A percentile compares a stretch with the other conserved stretches of the same genome.
Evolutionary conservation across 2,329 filamentous ascomycete genomes (phyloP).

Genomic region (Magnaporthiopsis rhizophila): DNA sequence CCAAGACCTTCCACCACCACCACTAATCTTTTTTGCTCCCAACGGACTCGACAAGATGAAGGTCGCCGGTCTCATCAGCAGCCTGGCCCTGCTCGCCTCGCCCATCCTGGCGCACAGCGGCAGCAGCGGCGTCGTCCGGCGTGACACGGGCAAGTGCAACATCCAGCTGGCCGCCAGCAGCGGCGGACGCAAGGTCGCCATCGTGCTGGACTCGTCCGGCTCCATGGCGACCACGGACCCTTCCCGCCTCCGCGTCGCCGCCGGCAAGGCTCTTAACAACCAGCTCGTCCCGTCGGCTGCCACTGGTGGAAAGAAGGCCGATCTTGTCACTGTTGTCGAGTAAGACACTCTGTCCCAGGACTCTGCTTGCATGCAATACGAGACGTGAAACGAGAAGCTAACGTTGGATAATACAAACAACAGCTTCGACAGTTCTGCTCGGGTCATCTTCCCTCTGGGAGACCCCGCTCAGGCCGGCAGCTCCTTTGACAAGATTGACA

Average conservation of each 20-base stretch:
- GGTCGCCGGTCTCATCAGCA: not conserved
- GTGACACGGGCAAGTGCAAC: conserved; percentile 11
- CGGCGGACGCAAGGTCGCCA: conserved; percentile 13
- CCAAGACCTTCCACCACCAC: no score
- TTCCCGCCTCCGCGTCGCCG: conserved; percentile 11
- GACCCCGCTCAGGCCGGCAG: conserved; percentile 11
- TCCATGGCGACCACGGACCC: conserved; percentile 15
- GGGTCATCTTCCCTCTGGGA: conserved; percentile 14
- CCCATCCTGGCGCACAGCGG: not conserved
- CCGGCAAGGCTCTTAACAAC: conserved; percentile 12
- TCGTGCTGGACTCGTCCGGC: conserved; percentile 15
- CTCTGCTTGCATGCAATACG: not conserved
- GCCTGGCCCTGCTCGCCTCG: not conserved
- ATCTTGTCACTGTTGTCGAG: conserved; percentile 15
- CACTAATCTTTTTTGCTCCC: not conserved
- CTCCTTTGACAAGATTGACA: conserved; percentile 14
- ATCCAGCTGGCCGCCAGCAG: conserved; percentile 11
- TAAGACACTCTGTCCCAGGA: conserved; percentile 2
- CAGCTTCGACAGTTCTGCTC: conserved; percentile 13
- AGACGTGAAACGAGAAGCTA: not conserved
- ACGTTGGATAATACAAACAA: not conserved
- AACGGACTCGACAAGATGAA: not conserved
- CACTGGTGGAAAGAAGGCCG: conserved; percentile 11
- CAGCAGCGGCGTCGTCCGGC: conserved; percentile 1
- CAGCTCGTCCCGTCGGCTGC: conserved; percentile 11